Evolutionary conservation across 2,329 filamentous ascomycete species (phyloP), one percentile per base, ranked within the genome.

Genomic region (Claviceps lovelessii): DNA sequence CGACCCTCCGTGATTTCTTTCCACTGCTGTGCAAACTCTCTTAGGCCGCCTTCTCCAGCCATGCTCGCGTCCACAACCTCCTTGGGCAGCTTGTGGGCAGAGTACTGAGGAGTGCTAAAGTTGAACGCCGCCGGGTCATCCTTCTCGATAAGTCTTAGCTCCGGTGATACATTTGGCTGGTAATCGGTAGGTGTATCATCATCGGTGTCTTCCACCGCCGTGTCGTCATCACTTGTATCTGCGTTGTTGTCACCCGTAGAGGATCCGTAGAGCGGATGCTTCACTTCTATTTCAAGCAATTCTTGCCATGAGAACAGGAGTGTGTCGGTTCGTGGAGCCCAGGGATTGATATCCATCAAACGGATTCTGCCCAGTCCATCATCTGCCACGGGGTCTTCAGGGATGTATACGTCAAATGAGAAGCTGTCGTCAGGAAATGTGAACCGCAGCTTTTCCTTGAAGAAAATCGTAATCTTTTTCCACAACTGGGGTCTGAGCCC

Each of bases 341-440:
- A 98, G 0, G 93, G 89, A 64, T 97, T 97, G 64, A 98, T 86
- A 66, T 98, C 93, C 51, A 98, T 85, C 11, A 98, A 74, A 73
- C 90, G 86, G 2, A 94, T 87, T 50, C 81, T 78, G 51, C 88
- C 81, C 54, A 94, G 79, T 1, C 85, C 74, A 33, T 76, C 76
- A 31, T 72, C 67, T 15, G 83, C 68, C 17, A 68, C 59, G 69
- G 63, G 79, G 73, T 63, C 78, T 58, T 84, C 80, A 1, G 91
- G 90, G 1, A 98, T 79, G 65, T 98, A 97, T 47, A 96, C 85
- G 65, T 98, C 93, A 63, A 98, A 95, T 0, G 83, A 80, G 62
- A 95, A 97, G 67, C 81, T 85, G 3, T 80, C 76, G 58, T 97
- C 91, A 0, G 87, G 86, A 63, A 97, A 97, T 0, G 83, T 86